Base-by-base conservation (phyloP, 352 stramenopile genomes). In the Thalassiosira livingstoniorum region DNA sequence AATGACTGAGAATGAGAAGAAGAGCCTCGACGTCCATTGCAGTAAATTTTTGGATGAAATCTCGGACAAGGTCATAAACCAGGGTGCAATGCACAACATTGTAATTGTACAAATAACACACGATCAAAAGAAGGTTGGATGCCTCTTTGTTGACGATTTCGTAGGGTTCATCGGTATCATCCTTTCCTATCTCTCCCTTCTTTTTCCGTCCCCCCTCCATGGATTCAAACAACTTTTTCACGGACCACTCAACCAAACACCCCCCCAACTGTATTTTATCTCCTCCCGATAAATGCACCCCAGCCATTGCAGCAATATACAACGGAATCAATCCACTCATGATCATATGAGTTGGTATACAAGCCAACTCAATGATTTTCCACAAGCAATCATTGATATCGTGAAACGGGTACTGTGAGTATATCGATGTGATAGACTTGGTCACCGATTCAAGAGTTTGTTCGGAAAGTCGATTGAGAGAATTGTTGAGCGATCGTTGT, bases 91-190 rank as follows among this genome's bases (percentile, higher is more conserved):
- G 88, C 62, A 92, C 73, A 63, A 93, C 60, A 25, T 72, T 78
- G 67, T 88, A 94, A 58, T 94, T 94, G 80, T 93, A 94, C 0
- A 94, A 68, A 75, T 94, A 94, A 57, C 88, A 92, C 3, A 93
- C 55, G 60, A 93, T 72, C 55, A 94, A 72, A 25, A 92, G 82
- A 21, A 88, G 29, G 68, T 94, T 94, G 27, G 80, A 85, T 23
- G 82, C 80, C 42, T 87, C 73, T 67, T 92, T 94, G 73, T 83
- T 86, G 53, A 78, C 60, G n/a, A 72, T 68, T 31, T 85, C 77
- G 69, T 76, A 71, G 27, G 67, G 43, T 7, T 74, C 60, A n/a
- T 78, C 60, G 25, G 83, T 61, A 15, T 78, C 71, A 1, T 69
- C 45, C 11, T 65, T 18, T 7, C 25, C 34, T 42, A 54, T 58